phyloP scores from a whole-genome alignment of 2,329 filamentous ascomycete genomes.

The Cordyceps tenuipes region DNA sequence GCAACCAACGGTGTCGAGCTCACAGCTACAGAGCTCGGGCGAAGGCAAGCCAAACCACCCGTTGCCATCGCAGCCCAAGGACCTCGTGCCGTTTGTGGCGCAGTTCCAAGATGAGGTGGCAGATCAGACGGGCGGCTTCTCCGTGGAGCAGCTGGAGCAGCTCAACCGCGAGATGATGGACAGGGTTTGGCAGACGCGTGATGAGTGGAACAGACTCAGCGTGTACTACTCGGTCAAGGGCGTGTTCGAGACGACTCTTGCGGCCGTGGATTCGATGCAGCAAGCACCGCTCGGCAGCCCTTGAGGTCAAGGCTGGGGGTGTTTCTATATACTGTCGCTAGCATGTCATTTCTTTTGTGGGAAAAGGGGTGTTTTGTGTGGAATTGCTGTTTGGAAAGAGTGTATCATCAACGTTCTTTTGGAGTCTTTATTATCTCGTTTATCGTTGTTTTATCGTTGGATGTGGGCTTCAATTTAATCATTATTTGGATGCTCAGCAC shows the following conservation, averaged over 20 bases:
- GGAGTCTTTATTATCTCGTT: not conserved
- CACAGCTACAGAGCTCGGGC: conserved; percentile 14
- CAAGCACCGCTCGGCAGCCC: conserved; percentile 13
- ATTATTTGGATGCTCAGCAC: conserved; percentile 15
- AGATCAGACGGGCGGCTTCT: conserved; percentile 63
- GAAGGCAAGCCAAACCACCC: conserved; percentile 13
- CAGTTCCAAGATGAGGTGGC: conserved; percentile 57
- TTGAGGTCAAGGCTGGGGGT: not conserved
- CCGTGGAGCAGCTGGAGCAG: conserved; percentile 91
- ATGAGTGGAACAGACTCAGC: conserved; percentile 74
- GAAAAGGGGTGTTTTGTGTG: conserved; percentile 8
- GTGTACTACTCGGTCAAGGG: conserved; percentile 56
- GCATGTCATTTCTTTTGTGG: not conserved
- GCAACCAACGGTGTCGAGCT: conserved; percentile 33
- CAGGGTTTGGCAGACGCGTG: conserved; percentile 69
- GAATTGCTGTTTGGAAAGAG: conserved; percentile 8
- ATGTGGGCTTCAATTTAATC: conserved; percentile 7
- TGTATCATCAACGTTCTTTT: conserved; percentile 5
- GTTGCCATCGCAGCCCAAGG: conserved; percentile 33
- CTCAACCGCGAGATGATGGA: conserved; percentile 88
- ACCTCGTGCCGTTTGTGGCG: conserved; percentile 41
- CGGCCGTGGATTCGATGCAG: conserved; percentile 55
- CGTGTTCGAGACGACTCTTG: conserved; percentile 68
- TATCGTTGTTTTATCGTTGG: not conserved
- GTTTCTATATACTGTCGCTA: not conserved